phyloP scores from a whole-genome alignment of 306 rosid genomes.

The Rosa persica region DNA sequence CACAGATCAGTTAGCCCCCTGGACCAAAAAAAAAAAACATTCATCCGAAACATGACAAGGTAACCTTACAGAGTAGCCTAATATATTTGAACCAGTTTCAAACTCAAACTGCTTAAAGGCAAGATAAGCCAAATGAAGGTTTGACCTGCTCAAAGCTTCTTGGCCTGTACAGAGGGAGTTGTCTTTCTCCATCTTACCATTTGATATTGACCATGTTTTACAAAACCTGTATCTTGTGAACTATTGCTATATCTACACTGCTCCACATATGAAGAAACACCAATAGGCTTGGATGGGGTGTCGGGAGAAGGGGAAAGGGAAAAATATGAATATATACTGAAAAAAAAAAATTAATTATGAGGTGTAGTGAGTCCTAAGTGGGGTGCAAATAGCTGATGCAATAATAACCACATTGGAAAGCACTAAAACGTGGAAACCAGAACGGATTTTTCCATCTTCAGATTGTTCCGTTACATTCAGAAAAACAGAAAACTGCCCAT shows the following conservation, averaged over 20 bases:
- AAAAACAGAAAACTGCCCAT: background rate
- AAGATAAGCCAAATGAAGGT: background rate
- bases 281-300: background rate
- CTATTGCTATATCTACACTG: background rate
- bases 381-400: background rate
- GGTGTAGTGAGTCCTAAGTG: background rate
- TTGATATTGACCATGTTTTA: background rate
- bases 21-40: background rate
- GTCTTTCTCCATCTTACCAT: background rate
- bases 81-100: background rate
- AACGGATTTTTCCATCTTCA: background rate
- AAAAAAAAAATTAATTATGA: too few relatives aligned
- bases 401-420: background rate
- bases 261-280: background rate
- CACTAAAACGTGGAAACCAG: background rate
- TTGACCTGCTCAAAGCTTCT: background rate
- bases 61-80: background rate
- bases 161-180: background rate
- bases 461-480: background rate
- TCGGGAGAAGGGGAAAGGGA: background rate
- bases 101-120: background rate
- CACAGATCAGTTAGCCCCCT: background rate
- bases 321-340: too few relatives aligned
- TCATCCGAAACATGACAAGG: background rate
- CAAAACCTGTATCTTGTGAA: background rate